A percentile compares a stretch with the other conserved stretches of the same genome.
Conservation (phyloP, 441 rosid genomes). For the Monsonia emarginata region DNA sequence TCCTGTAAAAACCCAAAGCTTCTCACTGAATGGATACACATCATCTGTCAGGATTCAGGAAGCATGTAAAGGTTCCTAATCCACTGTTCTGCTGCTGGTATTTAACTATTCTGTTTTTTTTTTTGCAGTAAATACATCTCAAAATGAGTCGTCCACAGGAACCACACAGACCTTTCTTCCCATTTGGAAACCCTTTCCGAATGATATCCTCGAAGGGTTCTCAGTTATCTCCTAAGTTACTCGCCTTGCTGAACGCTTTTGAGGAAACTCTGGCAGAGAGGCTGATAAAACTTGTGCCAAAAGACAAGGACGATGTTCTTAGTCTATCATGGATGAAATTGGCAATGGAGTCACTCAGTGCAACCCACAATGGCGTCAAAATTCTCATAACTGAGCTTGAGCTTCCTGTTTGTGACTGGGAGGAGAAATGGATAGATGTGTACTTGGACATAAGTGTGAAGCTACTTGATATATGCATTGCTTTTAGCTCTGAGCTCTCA, state of each 20-base stretch:
- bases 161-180: constrained; percentile 62
- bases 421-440: constrained; percentile 79
- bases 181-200: constrained; percentile 74
- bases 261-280: constrained; percentile 57
- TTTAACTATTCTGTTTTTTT: neutral
- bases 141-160: constrained; percentile 71
- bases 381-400: constrained; percentile 60
- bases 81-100: neutral
- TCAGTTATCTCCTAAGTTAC: constrained; percentile 41
- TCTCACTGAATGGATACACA: neutral
- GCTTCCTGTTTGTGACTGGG: constrained; percentile 86
- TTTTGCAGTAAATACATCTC: constrained; percentile 29
- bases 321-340: constrained; percentile 69
- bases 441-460: constrained; percentile 80
- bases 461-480: constrained; percentile 70
- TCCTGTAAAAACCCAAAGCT: neutral
- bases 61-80: neutral
- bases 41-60: neutral
- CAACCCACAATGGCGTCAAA: constrained; percentile 53
- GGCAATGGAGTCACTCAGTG: constrained; percentile 64
- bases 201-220: constrained; percentile 59
- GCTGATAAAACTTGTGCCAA: constrained; percentile 48
- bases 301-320: constrained; percentile 45
- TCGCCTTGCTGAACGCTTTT: constrained; percentile 39
- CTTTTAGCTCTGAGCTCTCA: constrained; percentile 63